A percentile compares a stretch with the other conserved stretches of the same genome.
Evolutionary conservation across 108 stramenopile species (phyloP).

Genomic region (Skeletonema menzelii): DNA sequence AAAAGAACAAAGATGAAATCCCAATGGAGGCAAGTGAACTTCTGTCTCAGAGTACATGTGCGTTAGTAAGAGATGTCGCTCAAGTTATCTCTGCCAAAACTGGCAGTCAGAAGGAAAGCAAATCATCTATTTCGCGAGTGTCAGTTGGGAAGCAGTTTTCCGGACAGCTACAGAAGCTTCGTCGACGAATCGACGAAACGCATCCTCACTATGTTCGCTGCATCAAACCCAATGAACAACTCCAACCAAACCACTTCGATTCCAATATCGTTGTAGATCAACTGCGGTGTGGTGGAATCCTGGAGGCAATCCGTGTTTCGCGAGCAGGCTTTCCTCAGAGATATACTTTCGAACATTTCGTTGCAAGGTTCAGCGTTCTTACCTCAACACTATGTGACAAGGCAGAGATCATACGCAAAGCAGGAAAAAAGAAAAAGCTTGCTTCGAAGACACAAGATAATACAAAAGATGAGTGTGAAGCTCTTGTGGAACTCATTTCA

Average conservation of each 20-base stretch:
- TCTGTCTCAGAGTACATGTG: slow-evolving; percentile 39
- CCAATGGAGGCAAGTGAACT: slow-evolving; percentile 86
- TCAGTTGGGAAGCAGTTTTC: slow-evolving; percentile 88
- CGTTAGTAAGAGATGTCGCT: slow-evolving; percentile 30
- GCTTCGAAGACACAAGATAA: slow-evolving; percentile 3
- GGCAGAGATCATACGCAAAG: slow-evolving; percentile 6
- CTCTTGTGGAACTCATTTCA: slow-evolving; percentile 29
- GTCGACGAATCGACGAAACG: slow-evolving; percentile 86
- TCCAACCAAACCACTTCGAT: slow-evolving; percentile 74
- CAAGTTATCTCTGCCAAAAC: slow-evolving; percentile 18
- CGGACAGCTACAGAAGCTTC: slow-evolving; percentile 82
- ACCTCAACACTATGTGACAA: slow-evolving; percentile 9
- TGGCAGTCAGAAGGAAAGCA: slow-evolving; percentile 13
- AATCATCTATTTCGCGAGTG: slow-evolving; percentile 40
- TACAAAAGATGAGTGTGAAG: slow-evolving; percentile 31
- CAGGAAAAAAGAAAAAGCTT: not conserved
- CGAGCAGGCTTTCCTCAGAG: slow-evolving; percentile 97
- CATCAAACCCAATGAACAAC: slow-evolving; percentile 96
- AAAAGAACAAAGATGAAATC: slow-evolving; percentile 92
- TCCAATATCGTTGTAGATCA: slow-evolving; percentile 86
- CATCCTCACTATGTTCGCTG: slow-evolving; percentile 99
- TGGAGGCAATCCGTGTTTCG: slow-evolving; percentile 99
- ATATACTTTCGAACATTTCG: slow-evolving; percentile 85
- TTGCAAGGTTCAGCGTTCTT: slow-evolving; percentile 69
- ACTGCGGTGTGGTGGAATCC: slow-evolving; percentile 95